phyloP scores from a whole-genome alignment of 345 rosid genomes.

The Dovyalis caffra region DNA sequence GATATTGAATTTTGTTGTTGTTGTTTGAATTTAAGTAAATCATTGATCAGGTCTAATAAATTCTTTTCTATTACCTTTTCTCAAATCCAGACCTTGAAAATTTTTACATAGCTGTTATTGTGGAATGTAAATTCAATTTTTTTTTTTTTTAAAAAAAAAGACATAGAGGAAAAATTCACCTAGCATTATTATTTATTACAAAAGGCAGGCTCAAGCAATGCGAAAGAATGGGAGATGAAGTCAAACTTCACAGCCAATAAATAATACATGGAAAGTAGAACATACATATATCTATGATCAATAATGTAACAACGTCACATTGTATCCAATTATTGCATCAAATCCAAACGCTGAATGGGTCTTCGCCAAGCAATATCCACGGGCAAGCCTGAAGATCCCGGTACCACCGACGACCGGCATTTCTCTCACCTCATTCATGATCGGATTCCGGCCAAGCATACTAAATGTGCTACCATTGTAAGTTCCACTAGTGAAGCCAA shows the following conservation, averaged over 20 bases:
- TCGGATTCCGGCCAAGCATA: slow-evolving; percentile 15
- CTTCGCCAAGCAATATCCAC: slow-evolving; percentile 6
- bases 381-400: slow-evolving; percentile 12
- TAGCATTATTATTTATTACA: background rate
- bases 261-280: background rate
- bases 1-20: too few species aligned
- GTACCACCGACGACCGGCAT: slow-evolving; percentile 13
- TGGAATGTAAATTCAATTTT: too few species aligned
- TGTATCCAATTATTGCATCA: slow-evolving; percentile 11
- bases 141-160: too few species aligned
- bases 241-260: background rate
- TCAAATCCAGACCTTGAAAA: too few species aligned
- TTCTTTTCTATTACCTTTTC: too few species aligned
- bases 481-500: slow-evolving; percentile 1
- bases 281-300: background rate
- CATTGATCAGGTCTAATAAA: too few species aligned
- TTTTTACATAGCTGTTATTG: too few species aligned
- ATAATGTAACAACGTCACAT: slow-evolving; percentile 3
- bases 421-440: background rate
- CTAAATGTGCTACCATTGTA: slow-evolving; percentile 14
- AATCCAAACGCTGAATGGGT: background rate
- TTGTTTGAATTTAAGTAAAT: too few species aligned
- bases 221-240: background rate
- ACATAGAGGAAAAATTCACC: too few species aligned
- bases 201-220: background rate